phyloP scores from a whole-genome alignment of 2,329 filamentous ascomycete species.

The Niveomyces coronatus region DNA sequence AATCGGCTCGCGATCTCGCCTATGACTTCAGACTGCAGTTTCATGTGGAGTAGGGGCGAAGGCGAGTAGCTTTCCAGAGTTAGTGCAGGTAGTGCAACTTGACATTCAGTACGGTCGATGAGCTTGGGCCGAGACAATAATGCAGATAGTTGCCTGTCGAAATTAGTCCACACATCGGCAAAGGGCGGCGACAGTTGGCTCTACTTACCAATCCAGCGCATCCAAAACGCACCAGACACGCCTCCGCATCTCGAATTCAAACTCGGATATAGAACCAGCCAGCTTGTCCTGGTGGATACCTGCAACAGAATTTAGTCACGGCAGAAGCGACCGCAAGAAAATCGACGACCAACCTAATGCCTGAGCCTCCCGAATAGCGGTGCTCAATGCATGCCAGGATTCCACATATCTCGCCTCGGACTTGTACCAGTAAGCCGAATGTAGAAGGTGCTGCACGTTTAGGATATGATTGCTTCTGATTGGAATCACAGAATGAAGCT shows the following conservation, averaged over 20 bases:
- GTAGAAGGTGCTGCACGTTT: slow-evolving; percentile 26
- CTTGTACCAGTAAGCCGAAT: slow-evolving; percentile 29
- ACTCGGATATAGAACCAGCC: slow-evolving; percentile 18
- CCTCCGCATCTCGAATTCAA: slow-evolving; percentile 26
- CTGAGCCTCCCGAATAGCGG: slow-evolving; percentile 26
- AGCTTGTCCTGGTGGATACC: slow-evolving; percentile 23
- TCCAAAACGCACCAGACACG: slow-evolving; percentile 28
- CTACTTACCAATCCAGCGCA: slow-evolving; percentile 27
- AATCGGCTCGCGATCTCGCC: slow-evolving; percentile 21
- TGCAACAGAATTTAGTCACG: slow-evolving; percentile 7
- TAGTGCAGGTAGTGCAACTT: slow-evolving; percentile 8
- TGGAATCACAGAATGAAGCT: slow-evolving; percentile 23
- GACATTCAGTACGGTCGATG: slow-evolving; percentile 11
- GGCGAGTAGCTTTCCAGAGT: slow-evolving; percentile 11
- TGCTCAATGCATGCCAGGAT: slow-evolving; percentile 26
- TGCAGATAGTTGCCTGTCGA: slow-evolving; percentile 24
- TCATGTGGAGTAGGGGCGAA: slow-evolving; percentile 19
- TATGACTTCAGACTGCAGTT: slow-evolving; percentile 26
- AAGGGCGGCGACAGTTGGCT: neutral
- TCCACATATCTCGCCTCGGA: slow-evolving; percentile 26
- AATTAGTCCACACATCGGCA: neutral
- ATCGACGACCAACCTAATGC: slow-evolving; percentile 17
- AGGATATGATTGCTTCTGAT: slow-evolving; percentile 22
- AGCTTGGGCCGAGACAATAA: slow-evolving; percentile 16
- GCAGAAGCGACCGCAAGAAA: no score